Base-by-base conservation (phyloP, 371 early-diverging fungal genomes). In the Mucor ambiguus region DNA sequence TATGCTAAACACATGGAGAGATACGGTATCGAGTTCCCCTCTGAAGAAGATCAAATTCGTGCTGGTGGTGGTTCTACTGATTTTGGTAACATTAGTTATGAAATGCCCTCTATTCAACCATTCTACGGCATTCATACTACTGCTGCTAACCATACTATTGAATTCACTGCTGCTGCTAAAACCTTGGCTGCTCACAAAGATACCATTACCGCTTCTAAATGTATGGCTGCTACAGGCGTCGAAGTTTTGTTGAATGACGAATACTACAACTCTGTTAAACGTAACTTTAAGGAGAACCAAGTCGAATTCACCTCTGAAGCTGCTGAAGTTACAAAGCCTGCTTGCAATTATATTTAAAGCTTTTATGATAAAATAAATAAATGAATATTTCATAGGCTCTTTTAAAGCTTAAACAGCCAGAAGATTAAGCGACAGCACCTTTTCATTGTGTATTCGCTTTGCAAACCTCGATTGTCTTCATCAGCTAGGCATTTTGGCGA, bases 21-120 rank as follows among this genome's bases (percentile, higher is more conserved):
- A 8, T 73, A 77, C 38, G 85, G 86, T 18, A 71, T 85, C 22
- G 60, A 69, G 22, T 85, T 83, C 60, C 43, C 73, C 2, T 48
- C 83, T 6, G 73, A 74, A 8, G 64, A 70, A 1, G 74, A 70
- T 0, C 86, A 88, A 60, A 71, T 80, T 52, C 70, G 73, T 18
- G 43, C 41, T 4, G 80, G 66, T 14, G 72, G 73, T 41, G 92
- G 87, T 0, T 85, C 86, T 3, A 91, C 92, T 0, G 95, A 94
- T 63, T 89, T 92, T 84, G 94, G 93, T 58, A 92, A 93, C 54
- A 81, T 86, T n/a, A 81, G 83, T 30, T 76, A 81, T 22, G 84
- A 77, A 33, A 60, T 84, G 38, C 88, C 88, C 12, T 69, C 70
- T 1, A 67, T 83, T 37, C 88, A 88, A 57, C 88, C 88, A 10